A percentile compares a stretch with the other conserved stretches of the same genome.
phyloP scores from a whole-genome alignment of 805 yeast species.

The Vanderwaltozyma yarrowii region DNA sequence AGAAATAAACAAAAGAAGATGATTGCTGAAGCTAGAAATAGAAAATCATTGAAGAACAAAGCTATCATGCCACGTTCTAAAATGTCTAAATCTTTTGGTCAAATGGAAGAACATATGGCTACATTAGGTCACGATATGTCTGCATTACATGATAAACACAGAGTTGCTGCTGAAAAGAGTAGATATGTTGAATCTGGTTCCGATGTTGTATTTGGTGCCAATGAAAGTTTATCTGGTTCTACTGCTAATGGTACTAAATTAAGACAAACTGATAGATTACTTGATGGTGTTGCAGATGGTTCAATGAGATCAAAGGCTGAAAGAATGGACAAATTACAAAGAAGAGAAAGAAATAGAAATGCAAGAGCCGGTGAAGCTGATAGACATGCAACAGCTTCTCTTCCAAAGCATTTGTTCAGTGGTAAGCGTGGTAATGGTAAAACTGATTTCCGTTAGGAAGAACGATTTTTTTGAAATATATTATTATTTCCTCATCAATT shows the following conservation, averaged over 20 bases:
- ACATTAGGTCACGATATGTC: slow-evolving; percentile 80
- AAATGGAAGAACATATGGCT: slow-evolving; percentile 85
- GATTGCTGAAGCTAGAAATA: slow-evolving; percentile 78
- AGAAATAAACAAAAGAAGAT: slow-evolving; percentile 90
- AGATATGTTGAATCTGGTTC: slow-evolving; percentile 52
- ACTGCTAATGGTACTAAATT: slow-evolving; percentile 31
- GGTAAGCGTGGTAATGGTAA: slow-evolving; percentile 97
- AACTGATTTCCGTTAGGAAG: slow-evolving; percentile 70
- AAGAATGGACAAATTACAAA: slow-evolving; percentile 76
- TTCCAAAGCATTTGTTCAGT: slow-evolving; percentile 89
- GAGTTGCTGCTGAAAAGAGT: slow-evolving; percentile 29
- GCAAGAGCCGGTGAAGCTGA: slow-evolving; percentile 96
- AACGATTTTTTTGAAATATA: background rate
- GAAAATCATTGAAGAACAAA: slow-evolving; percentile 78
- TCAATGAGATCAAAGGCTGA: slow-evolving; percentile 75
- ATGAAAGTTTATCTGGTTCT: slow-evolving; percentile 23
- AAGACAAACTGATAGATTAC: slow-evolving; percentile 68
- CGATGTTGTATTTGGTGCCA: slow-evolving; percentile 57
- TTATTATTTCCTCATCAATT: background rate
- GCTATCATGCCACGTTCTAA: slow-evolving; percentile 89
- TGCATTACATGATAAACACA: slow-evolving; percentile 46
- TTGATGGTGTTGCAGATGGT: slow-evolving; percentile 80
- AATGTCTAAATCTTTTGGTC: slow-evolving; percentile 57
- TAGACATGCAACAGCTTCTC: slow-evolving; percentile 72
- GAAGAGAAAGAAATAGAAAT: slow-evolving; percentile 85